Base-by-base conservation (phyloP, 176 grass and related monocot genomes). In the Musa beccarii region DNA sequence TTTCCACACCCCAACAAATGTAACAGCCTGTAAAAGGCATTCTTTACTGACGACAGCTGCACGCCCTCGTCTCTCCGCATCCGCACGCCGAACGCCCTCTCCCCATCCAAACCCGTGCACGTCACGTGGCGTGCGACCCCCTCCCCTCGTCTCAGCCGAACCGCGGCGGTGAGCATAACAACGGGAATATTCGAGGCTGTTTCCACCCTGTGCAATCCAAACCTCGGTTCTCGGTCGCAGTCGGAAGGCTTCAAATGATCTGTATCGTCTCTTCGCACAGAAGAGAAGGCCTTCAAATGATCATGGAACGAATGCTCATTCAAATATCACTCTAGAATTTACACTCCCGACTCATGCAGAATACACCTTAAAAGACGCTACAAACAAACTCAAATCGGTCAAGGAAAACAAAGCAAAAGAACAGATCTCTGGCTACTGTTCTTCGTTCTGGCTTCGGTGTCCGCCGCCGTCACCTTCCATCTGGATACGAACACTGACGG, bases 51-150 rank as follows among this genome's bases (percentile, higher is more conserved):
- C 17, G 17, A 15, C n/a, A 15, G 15, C 49, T 25, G 49, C 68
- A 10, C 68, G 68, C 9, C 16, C 68, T 70, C 49, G 68, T 10
- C 17, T 70, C 49, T 34, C 68, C 49, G 68, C 68, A 70, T 70
- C 29, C 65, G 16, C 65, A 15, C n/a, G 57, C 57, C 57, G 1
- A n/a, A 7, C 15, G 3, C 19, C 2, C 16, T 9, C 17, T 61
- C 65, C 10, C 43, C 34, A 43, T 43, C 34, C 34, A 43, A 43
- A 43, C 34, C 34, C 34, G 12, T 51, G 17, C 17, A 51, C 68
- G 17, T 70, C 68, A 49, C 66, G 66, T 68, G 66, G 34, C 34
- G 34, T 43, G 34, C 34, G 6, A 43, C 3, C 51, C 17, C 10
- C 2, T 17, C 17, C 9, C 11, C 68, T 51, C 49, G 9, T 9